A percentile compares a stretch with the other conserved stretches of the same genome.
phyloP scores from a whole-genome alignment of 768 basidiomycete species.

The Naganishia vaughanmartiniae region DNA sequence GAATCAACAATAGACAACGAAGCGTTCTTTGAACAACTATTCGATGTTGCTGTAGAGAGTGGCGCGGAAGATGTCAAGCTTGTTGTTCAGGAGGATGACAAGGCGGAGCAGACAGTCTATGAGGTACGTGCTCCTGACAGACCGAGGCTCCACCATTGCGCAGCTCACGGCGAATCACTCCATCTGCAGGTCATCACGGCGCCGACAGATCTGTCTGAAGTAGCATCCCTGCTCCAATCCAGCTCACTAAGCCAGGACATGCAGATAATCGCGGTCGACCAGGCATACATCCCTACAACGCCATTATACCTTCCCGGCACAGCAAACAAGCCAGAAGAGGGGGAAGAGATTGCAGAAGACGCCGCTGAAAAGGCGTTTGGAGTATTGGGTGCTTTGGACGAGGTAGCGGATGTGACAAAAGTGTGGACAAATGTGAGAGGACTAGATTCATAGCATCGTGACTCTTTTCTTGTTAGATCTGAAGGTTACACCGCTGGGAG shows the following conservation, averaged over 20 bases:
- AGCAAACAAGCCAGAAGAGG: constrained; percentile 28
- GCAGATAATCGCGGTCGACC: constrained; percentile 39
- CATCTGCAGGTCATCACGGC: constrained; percentile 36
- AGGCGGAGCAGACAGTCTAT: not conserved
- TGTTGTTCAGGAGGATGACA: constrained; percentile 35
- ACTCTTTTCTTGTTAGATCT: not conserved
- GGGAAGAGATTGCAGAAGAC: constrained; percentile 40
- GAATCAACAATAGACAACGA: constrained; percentile 18
- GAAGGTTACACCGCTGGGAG: too few relatives aligned
- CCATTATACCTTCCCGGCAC: constrained; percentile 33
- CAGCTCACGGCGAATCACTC: not conserved
- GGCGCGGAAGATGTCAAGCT: constrained; percentile 50
- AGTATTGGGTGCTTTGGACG: constrained; percentile 44
- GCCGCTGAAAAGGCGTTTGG: constrained; percentile 36
- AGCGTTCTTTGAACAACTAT: constrained; percentile 42
- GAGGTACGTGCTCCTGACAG: constrained; percentile 9
- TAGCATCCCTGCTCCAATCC: constrained; percentile 30
- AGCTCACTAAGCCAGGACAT: constrained; percentile 9
- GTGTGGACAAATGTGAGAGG: constrained; percentile 48
- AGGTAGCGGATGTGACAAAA: constrained; percentile 44
- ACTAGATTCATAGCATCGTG: constrained; percentile 7
- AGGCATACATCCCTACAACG: constrained; percentile 40
- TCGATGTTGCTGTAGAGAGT: constrained; percentile 45
- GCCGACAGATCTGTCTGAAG: constrained; percentile 28
- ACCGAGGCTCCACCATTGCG: not conserved